Evolutionary conservation across 2,329 filamentous ascomycete genomes (phyloP).

Genomic region (Helotiales sp.): DNA sequence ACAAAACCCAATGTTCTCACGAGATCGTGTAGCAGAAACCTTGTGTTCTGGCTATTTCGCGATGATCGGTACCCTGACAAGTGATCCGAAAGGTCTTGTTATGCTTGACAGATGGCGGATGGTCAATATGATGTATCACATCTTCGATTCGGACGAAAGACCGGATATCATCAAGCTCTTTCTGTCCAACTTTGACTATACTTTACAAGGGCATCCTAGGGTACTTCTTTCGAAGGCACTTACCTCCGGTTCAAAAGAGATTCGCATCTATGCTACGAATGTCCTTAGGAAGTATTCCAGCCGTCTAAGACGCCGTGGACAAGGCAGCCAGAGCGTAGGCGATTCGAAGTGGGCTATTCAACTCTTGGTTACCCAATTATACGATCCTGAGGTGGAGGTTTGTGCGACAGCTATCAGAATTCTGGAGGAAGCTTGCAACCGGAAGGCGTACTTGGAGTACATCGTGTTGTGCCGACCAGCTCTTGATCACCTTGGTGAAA

Average conservation of each 20-base stretch:
- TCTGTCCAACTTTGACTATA: conserved; percentile 90
- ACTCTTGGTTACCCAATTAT: conserved; percentile 94
- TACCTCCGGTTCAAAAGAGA: conserved; percentile 87
- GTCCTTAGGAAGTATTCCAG: conserved; percentile 84
- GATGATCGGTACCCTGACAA: conserved; percentile 84
- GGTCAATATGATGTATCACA: conserved; percentile 99
- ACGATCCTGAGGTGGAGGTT: conserved; percentile 95
- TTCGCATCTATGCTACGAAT: conserved; percentile 87
- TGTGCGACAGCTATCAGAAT: conserved; percentile 97
- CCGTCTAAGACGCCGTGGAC: conserved; percentile 43
- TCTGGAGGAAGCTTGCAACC: conserved; percentile 94
- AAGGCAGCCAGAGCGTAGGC: conserved; percentile 45
- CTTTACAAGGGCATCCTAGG: conserved; percentile 81
- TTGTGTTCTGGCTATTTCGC: conserved; percentile 92
- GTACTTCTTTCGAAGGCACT: conserved; percentile 92
- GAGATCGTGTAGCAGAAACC: conserved; percentile 79
- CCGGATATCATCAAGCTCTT: conserved; percentile 89
- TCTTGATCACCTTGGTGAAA: conserved; percentile 92
- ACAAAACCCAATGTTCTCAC: conserved; percentile 84
- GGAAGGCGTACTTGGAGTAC: conserved; percentile 86
- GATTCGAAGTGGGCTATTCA: conserved; percentile 96
- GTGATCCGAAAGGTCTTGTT: conserved; percentile 76
- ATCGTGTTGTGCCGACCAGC: conserved; percentile 95
- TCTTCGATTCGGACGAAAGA: conserved; percentile 85
- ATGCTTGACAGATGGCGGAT: conserved; percentile 97